Evolutionary conservation across 164 flowering plant genomes (phyloP).

Genomic region (Warburgia ugandensis): DNA sequence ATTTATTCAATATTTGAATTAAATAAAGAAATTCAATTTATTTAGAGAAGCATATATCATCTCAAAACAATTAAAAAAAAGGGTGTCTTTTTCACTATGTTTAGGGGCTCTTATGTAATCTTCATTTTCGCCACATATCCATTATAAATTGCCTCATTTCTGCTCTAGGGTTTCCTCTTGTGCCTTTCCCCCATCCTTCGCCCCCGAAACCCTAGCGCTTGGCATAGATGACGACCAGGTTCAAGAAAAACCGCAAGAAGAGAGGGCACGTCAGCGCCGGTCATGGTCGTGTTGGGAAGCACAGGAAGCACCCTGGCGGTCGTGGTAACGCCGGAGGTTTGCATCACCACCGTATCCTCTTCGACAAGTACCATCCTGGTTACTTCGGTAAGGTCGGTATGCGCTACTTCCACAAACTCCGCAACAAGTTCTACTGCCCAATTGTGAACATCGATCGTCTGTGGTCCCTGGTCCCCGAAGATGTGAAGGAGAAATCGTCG

Average conservation of each 20-base stretch:
- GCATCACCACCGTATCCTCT: conserved; percentile 21
- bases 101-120: too few species aligned
- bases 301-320: conserved; percentile 19
- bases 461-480: conserved; percentile 10
- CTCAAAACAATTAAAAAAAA: too few species aligned
- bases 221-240: conserved; percentile 15
- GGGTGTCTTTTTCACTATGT: too few species aligned
- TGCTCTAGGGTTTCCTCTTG: too few species aligned
- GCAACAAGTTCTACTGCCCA: conserved; percentile 20
- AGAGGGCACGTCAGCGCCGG: conserved; percentile 19
- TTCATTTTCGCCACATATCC: too few species aligned
- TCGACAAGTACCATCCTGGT: conserved; percentile 22
- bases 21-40: too few species aligned
- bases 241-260: conserved; percentile 21
- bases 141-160: too few species aligned
- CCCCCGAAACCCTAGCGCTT: too few species aligned
- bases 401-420: conserved; percentile 18
- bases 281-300: conserved; percentile 19
- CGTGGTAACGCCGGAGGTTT: conserved; percentile 18
- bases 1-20: too few species aligned
- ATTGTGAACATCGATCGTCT: conserved; percentile 15
- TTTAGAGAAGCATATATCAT: too few species aligned
- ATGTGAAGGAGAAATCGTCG: conserved; percentile 8
- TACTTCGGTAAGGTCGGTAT: conserved; percentile 19
- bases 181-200: too few species aligned